These are phyloP conservation scores for Malbranchea cinnamomea DNA, from an alignment of 2,329 filamentous ascomycete genomes.

Conservation along the genomic window DNA sequence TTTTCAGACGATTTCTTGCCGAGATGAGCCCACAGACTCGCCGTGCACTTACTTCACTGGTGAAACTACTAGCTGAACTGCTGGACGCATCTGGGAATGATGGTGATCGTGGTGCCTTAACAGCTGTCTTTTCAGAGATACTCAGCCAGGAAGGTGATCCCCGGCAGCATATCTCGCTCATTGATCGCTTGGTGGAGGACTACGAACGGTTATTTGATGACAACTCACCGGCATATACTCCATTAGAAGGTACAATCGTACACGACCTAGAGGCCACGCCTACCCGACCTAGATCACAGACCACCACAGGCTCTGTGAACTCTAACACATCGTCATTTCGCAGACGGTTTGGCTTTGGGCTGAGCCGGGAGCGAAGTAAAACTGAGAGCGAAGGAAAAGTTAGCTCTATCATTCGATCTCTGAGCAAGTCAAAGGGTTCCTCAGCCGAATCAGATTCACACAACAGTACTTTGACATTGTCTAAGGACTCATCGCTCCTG, in stretches of 20 bases:
- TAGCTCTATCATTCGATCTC: conserved; percentile 67
- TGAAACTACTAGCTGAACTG: conserved; percentile 74
- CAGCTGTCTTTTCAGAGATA: conserved; percentile 75
- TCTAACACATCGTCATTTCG: conserved; percentile 79
- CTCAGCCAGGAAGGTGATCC: conserved; percentile 63
- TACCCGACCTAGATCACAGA: conserved; percentile 43
- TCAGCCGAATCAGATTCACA: conserved; percentile 41
- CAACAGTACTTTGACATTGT: conserved; percentile 44
- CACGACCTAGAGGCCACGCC: conserved; percentile 48
- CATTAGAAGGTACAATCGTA: conserved; percentile 23
- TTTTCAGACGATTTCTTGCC: conserved; percentile 37
- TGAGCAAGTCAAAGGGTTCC: conserved; percentile 63
- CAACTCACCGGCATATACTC: conserved; percentile 30
- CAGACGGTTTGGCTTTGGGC: conserved; percentile 67
- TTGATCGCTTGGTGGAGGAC: conserved; percentile 81
- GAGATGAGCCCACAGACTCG: conserved; percentile 45
- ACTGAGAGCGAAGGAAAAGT: conserved; percentile 52
- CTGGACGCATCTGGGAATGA: conserved; percentile 85
- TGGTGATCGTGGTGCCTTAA: conserved; percentile 75
- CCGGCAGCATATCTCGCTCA: conserved; percentile 70
- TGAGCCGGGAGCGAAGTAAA: conserved; percentile 68
- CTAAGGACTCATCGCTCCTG: conserved; percentile 49
- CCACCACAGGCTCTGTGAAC: conserved; percentile 57
- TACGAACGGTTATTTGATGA: conserved; percentile 79
- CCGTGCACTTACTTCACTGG: conserved; percentile 66